phyloP scores from a whole-genome alignment of 805 yeast species.

The Hanseniaspora guilliermondii region DNA sequence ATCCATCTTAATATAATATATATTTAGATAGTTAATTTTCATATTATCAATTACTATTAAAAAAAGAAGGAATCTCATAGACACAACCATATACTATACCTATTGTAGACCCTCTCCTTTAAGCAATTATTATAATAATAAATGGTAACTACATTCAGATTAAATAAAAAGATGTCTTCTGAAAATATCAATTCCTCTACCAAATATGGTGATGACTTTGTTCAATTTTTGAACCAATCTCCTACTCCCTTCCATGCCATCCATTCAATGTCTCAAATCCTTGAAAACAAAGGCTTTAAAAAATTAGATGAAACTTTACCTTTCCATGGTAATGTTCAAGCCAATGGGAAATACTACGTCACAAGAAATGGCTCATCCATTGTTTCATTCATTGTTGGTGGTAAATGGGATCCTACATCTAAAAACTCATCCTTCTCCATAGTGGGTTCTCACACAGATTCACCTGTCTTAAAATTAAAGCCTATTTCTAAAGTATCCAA shows the following conservation, averaged over 20 bases:
- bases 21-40: too few species aligned
- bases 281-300: slow-evolving; percentile 51
- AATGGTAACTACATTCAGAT: slow-evolving; percentile 10
- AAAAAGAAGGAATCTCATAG: too few species aligned
- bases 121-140: not conserved
- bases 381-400: slow-evolving; percentile 76
- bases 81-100: too few species aligned
- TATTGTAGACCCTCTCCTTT: too few species aligned
- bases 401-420: slow-evolving; percentile 39
- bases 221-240: slow-evolving; percentile 65
- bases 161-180: slow-evolving; percentile 5
- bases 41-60: too few species aligned
- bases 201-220: slow-evolving; percentile 39
- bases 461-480: slow-evolving; percentile 79
- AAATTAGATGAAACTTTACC: slow-evolving; percentile 59
- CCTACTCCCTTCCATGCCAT: slow-evolving; percentile 96
- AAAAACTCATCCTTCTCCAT: slow-evolving; percentile 70
- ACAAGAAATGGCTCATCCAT: slow-evolving; percentile 84
- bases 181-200: not conserved
- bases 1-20: too few species aligned
- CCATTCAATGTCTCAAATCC: slow-evolving; percentile 42
- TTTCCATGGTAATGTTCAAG: slow-evolving; percentile 49
- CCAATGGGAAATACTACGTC: slow-evolving; percentile 63
- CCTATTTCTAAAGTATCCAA: slow-evolving; percentile 61
- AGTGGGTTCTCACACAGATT: slow-evolving; percentile 93